These are phyloP conservation scores for Phialocephala sp. DNA, from an alignment of 2,329 filamentous ascomycete genomes.

Conservation along the genomic window DNA sequence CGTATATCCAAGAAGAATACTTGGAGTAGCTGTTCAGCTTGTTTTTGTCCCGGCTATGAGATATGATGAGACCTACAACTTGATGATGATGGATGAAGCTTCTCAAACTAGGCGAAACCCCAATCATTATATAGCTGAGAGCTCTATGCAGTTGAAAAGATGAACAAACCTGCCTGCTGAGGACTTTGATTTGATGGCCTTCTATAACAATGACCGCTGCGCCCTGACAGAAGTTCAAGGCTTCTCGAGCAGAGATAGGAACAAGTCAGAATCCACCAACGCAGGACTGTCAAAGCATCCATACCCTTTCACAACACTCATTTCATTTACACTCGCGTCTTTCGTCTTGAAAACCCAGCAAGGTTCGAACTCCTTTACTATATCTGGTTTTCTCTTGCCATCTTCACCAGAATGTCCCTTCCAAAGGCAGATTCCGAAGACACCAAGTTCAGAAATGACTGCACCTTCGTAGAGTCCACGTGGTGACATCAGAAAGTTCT, in stretches of 20 bases:
- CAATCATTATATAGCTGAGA: no score
- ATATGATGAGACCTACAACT: no score
- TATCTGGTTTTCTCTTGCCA: slow-evolving; percentile 6
- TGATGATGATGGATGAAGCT: no score
- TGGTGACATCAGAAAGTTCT: slow-evolving; percentile 45
- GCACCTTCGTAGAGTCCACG: slow-evolving; percentile 43
- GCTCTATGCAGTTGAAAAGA: no score
- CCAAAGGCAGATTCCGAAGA: slow-evolving; percentile 50
- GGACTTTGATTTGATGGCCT: slow-evolving; percentile 34
- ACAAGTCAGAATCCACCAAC: slow-evolving; percentile 32
- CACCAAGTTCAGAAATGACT: slow-evolving; percentile 51
- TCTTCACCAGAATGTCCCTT: slow-evolving; percentile 11
- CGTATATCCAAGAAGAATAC: no score
- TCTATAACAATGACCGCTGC: neutral
- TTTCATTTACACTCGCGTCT: slow-evolving; percentile 47
- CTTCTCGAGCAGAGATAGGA: slow-evolving; percentile 7
- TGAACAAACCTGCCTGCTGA: no score
- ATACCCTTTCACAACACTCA: slow-evolving; percentile 54
- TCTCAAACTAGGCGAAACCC: no score
- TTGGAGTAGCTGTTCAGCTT: no score
- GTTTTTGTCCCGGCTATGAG: no score
- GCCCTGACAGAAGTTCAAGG: neutral
- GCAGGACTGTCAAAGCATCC: slow-evolving; percentile 52
- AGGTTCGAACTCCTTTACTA: slow-evolving; percentile 31
- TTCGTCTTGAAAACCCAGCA: slow-evolving; percentile 53